phyloP scores from a whole-genome alignment of 306 rosid species.

The Quercus mongolica region DNA sequence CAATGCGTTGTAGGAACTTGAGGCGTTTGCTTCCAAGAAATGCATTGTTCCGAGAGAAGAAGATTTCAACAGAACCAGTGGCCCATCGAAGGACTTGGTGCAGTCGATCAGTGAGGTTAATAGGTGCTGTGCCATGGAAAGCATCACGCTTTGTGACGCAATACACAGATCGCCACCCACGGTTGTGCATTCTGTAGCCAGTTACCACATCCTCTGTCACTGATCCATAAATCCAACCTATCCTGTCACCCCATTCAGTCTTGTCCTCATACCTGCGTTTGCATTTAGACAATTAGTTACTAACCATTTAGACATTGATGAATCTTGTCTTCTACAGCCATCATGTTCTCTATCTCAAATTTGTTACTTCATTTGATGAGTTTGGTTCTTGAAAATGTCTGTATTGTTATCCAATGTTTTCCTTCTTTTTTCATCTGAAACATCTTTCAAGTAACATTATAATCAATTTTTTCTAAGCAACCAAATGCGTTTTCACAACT shows the following conservation, averaged over 20 bases:
- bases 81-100: conserved; percentile 93
- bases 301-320: neutral
- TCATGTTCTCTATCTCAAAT: neutral
- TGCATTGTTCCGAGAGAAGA: conserved; percentile 79
- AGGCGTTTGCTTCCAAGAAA: conserved; percentile 69
- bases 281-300: neutral
- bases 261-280: conserved; percentile 70
- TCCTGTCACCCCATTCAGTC: conserved; percentile 83
- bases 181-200: conserved; percentile 90
- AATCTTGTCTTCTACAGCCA: neutral
- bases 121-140: conserved; percentile 80
- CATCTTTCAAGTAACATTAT: no score
- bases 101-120: conserved; percentile 76
- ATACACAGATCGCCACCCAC: conserved; percentile 84
- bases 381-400: neutral
- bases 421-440: no score
- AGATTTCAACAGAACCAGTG: conserved; percentile 82
- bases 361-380: neutral
- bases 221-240: conserved; percentile 92
- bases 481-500: no score
- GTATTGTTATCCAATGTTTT: no score
- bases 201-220: conserved; percentile 87
- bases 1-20: conserved; percentile 70
- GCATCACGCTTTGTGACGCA: conserved; percentile 84
- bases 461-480: no score